Evolutionary conservation across 768 basidiomycete genomes (phyloP), one percentile per base, ranked within the genome.

Genomic region (Phaeotremella skinneri): DNA sequence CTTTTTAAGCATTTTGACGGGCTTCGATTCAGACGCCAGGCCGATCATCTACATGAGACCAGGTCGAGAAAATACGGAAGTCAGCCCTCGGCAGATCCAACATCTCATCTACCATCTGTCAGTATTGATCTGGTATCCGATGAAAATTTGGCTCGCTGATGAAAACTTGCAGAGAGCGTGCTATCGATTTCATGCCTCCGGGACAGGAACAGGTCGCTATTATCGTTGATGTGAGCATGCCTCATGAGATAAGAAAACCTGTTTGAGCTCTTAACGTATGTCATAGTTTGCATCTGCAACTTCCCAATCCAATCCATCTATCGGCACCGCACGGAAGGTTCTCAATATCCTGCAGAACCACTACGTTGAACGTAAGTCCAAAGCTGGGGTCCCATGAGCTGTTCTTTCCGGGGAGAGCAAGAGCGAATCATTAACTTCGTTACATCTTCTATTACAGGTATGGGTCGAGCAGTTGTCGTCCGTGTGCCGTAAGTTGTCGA

Each of bases 41-140:
- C 90, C 91, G 0, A 86, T 92, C 42, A 79, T 93, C 14, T 91
- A 91, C 77, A 86, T 93, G 85, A 85, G 89, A 16, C 90, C 91
- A 0, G 90, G 89, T 26, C 82, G 84, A 59, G 89, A 93, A 73
- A 92, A 91, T 74, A 91, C 90, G 6, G 83, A 87, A 65, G 82
- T 83, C 1, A 83, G 85, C 60, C 85, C 86, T 2, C 82, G 89
- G 41, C 90, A 93, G 69, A 81, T 93, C 55, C 82, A 85, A 53
- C 89, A 92, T 81, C 81, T 92, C 23, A 88, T 92, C 23, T 91
- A 88, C 84, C 86, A 86, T 73, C 75, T 91, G 88, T 90, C 71
- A 77, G 88, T 81, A 6, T 6, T 11, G 23, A 20, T 39, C 11
- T 39, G 37, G n/a, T 39, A n/a, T 9, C n/a, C 11, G n/a, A 39